These are phyloP conservation scores for Tuctoria greenei DNA, from an alignment of 176 grass and related monocot species.

Conservation along the genomic window DNA sequence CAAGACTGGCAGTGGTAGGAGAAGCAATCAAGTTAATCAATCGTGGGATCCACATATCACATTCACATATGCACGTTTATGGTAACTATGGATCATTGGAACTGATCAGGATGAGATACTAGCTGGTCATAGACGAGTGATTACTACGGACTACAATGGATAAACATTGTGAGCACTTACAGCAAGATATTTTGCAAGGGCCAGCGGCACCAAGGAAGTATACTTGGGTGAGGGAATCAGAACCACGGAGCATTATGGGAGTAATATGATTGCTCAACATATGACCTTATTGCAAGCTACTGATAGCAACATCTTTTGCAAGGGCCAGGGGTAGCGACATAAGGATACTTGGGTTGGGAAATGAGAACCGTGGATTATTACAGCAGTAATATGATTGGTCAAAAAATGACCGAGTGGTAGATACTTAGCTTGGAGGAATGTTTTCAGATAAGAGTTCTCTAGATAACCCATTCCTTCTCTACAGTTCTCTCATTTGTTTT, in stretches of 20 bases:
- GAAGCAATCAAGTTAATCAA: constrained; percentile 1
- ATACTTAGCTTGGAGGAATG: constrained; percentile 14
- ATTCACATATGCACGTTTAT: neutral
- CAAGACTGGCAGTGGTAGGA: neutral
- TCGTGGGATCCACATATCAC: neutral
- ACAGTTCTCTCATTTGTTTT: neutral
- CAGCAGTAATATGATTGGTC: neutral
- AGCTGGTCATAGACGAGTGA: neutral
- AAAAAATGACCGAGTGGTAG: neutral
- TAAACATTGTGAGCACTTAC: neutral
- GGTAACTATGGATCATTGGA: neutral
- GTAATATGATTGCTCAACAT: neutral
- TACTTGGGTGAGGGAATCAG: neutral
- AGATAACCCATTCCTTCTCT: neutral
- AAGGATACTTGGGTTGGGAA: constrained; percentile 1
- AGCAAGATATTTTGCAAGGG: constrained; percentile 21
- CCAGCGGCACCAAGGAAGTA: neutral
- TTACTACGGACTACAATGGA: constrained; percentile 6
- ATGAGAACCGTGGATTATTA: neutral
- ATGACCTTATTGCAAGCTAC: neutral
- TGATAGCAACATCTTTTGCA: constrained; percentile 21
- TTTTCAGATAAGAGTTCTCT: neutral
- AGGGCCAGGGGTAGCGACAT: neutral
- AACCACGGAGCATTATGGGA: neutral
- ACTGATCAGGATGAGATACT: neutral